Evolutionary conservation across 495 filamentous ascomycete genomes (phyloP).

Genomic region (Aspergillus indologenus): DNA sequence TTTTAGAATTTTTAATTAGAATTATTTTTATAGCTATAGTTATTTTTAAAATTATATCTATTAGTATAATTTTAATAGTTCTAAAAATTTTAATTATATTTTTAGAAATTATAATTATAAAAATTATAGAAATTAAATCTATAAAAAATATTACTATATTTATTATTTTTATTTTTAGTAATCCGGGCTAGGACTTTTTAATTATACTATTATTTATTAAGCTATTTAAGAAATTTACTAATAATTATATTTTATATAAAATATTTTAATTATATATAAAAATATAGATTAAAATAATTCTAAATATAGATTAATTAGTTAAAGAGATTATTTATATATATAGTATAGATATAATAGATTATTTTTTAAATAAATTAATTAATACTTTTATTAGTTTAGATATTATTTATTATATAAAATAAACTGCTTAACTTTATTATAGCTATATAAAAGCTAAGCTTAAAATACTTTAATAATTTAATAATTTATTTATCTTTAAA

Average conservation of each 20-base stretch:
- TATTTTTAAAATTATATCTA: not conserved
- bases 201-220: not conserved
- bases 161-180: not conserved
- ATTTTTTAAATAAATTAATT: not conserved
- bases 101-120: not conserved
- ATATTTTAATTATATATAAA: not conserved
- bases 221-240: not conserved
- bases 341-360: not conserved
- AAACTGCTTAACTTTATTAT: not conserved
- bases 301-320: not conserved
- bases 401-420: not conserved
- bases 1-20: not conserved
- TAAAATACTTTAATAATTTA: not conserved
- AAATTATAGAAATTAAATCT: not conserved
- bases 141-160: not conserved
- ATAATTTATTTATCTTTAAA: not conserved
- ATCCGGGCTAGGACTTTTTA: not conserved
- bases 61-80: not conserved
- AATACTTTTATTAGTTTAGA: not conserved
- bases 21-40: not conserved
- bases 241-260: not conserved
- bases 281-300: not conserved
- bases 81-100: not conserved
- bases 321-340: not conserved
- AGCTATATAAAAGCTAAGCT: not conserved